A percentile compares a stretch with the other conserved stretches of the same genome.
phyloP scores from a whole-genome alignment of 495 filamentous ascomycete genomes.

The Trichoderma asperelloides region DNA sequence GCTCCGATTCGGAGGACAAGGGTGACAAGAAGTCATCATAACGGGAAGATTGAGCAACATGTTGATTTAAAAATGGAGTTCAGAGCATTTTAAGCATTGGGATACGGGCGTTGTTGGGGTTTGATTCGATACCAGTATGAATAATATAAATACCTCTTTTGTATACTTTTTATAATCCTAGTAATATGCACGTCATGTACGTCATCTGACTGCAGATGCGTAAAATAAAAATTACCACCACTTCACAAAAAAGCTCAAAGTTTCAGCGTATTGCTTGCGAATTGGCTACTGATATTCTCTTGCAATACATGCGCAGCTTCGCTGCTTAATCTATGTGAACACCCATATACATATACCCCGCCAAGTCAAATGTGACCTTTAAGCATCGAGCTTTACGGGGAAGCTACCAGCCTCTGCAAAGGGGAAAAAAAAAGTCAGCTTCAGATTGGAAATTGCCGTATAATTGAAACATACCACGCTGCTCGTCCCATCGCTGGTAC shows the following conservation, averaged over 20 bases:
- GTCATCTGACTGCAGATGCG: background rate
- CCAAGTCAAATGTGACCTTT: conserved; percentile 7
- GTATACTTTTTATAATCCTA: background rate
- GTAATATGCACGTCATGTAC: background rate
- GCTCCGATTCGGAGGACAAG: conserved; percentile 57
- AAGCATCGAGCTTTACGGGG: conserved; percentile 57
- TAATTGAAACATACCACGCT: conserved; percentile 64
- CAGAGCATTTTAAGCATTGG: background rate
- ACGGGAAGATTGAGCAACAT: background rate
- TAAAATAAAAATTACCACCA: background rate
- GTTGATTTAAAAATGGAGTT: background rate
- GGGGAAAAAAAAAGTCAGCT: conserved; percentile 14
- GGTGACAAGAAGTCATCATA: conserved; percentile 13
- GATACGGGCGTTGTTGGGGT: background rate
- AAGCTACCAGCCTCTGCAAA: conserved; percentile 80
- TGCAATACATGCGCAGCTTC: conserved; percentile 5
- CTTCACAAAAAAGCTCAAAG: background rate
- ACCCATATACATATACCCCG: conserved; percentile 1
- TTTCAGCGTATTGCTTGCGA: background rate
- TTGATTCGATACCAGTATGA: background rate
- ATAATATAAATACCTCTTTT: background rate
- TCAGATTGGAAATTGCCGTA: background rate
- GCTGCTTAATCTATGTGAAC: conserved; percentile 5
- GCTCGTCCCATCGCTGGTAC: conserved; percentile 93
- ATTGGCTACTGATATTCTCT: background rate